phyloP scores from a whole-genome alignment of 176 grass and related monocot genomes.

The Chloris gayana region DNA sequence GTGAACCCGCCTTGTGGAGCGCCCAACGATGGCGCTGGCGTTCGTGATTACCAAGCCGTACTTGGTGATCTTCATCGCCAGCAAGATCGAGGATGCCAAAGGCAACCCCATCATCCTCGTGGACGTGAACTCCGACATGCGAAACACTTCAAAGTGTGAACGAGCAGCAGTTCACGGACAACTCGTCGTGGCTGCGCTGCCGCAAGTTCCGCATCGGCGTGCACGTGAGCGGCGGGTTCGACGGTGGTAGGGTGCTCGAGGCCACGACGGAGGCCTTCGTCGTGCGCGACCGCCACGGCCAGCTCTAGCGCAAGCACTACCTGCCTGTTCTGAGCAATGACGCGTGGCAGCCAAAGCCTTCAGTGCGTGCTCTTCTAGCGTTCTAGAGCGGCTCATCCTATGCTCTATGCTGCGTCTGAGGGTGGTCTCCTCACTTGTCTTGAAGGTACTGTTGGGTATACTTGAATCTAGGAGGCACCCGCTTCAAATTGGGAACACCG shows the following conservation, averaged over 20 bases:
- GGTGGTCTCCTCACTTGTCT: no score
- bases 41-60: constrained; percentile 48
- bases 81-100: constrained; percentile 62
- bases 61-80: constrained; percentile 73
- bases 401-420: no score
- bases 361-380: no score
- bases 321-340: constrained; percentile 67
- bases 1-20: constrained; percentile 18
- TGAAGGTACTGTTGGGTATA: no score
- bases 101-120: constrained; percentile 49
- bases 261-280: constrained; percentile 68
- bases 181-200: constrained; percentile 83
- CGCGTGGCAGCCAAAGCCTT: constrained; percentile 85
- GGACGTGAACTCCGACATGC: constrained; percentile 11
- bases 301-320: constrained; percentile 89
- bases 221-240: constrained; percentile 34
- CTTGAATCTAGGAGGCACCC: no score
- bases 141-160: no score
- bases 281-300: constrained; percentile 82
- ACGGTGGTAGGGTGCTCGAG: constrained; percentile 60
- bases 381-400: no score
- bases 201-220: constrained; percentile 80
- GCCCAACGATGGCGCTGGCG: constrained; percentile 44
- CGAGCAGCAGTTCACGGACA: constrained; percentile 88
- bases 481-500: no score